A percentile compares a stretch with the other conserved stretches of the same genome.
Evolutionary conservation across 1,139 yeast genomes (phyloP).

Genomic region (Ashbya aceris): DNA sequence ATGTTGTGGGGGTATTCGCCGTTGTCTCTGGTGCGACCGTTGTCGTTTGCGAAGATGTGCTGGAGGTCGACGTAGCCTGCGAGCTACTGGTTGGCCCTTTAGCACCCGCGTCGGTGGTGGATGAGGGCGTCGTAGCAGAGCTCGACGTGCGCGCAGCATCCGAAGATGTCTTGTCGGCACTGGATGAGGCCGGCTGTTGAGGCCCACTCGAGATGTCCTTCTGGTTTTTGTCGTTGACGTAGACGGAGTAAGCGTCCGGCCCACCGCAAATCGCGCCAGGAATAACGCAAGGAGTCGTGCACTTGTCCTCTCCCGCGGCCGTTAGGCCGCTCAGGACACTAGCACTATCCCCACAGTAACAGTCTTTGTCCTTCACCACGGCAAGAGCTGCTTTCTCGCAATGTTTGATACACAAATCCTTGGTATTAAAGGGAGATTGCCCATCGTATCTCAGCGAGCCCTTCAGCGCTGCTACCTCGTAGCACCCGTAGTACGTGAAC

Average conservation of each 20-base stretch:
- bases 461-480: conserved; percentile 9
- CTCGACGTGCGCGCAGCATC: neutral
- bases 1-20: neutral
- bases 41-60: conserved; percentile 6
- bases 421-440: conserved; percentile 39
- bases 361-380: conserved; percentile 31
- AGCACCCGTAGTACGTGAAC: conserved; percentile 19
- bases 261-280: conserved; percentile 64
- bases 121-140: neutral
- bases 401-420: conserved; percentile 37
- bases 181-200: neutral
- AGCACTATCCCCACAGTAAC: conserved; percentile 13
- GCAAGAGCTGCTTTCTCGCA: conserved; percentile 58
- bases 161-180: neutral
- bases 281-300: conserved; percentile 47
- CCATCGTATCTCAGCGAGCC: conserved; percentile 27
- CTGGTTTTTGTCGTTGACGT: conserved; percentile 16
- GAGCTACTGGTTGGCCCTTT: neutral
- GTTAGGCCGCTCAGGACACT: conserved; percentile 28
- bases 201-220: conserved; percentile 1
- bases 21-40: conserved; percentile 1
- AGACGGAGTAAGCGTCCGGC: conserved; percentile 41
- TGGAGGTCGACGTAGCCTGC: conserved; percentile 6
- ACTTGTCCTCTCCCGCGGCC: conserved; percentile 33
- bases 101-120: neutral